Evolutionary conservation across 2,329 filamentous ascomycete genomes (phyloP).

Genomic region (Sarocladium brachiariae): DNA sequence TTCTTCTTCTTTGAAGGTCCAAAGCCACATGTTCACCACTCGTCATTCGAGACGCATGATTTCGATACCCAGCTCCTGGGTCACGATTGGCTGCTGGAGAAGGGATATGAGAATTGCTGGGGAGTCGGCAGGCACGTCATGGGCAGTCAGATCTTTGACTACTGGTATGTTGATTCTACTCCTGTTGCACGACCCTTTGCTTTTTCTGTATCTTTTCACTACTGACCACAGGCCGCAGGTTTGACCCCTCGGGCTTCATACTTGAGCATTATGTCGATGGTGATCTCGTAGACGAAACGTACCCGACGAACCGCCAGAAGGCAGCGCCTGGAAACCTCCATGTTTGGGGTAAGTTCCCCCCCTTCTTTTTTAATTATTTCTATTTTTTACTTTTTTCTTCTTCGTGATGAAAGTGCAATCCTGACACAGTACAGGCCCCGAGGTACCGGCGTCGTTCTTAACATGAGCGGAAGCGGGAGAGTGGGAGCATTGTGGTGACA

Average conservation of each 20-base stretch:
- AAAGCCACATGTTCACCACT: slow-evolving; percentile 18
- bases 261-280: slow-evolving; percentile 57
- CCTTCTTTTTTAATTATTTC: too few relatives aligned
- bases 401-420: not conserved
- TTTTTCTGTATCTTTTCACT: too few relatives aligned
- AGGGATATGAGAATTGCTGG: slow-evolving; percentile 49
- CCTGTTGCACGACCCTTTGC: too few relatives aligned
- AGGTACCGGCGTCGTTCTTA: not conserved
- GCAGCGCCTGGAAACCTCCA: not conserved
- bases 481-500: too few relatives aligned
- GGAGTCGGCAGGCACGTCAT: slow-evolving; percentile 55
- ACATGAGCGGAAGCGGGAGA: too few relatives aligned
- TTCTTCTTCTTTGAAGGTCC: slow-evolving; percentile 39
- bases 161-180: too few relatives aligned
- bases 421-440: not conserved
- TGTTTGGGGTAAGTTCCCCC: not conserved
- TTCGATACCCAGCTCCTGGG: slow-evolving; percentile 55
- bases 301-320: slow-evolving; percentile 19
- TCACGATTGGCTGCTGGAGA: slow-evolving; percentile 48
- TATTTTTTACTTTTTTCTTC: not conserved
- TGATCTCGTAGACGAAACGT: slow-evolving; percentile 50
- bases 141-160: slow-evolving; percentile 57
- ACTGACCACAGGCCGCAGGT: too few relatives aligned
- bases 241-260: slow-evolving; percentile 44
- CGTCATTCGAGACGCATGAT: slow-evolving; percentile 43